Conservation (phyloP, 2,329 filamentous ascomycete species). For the Ilyonectria destructans region DNA sequence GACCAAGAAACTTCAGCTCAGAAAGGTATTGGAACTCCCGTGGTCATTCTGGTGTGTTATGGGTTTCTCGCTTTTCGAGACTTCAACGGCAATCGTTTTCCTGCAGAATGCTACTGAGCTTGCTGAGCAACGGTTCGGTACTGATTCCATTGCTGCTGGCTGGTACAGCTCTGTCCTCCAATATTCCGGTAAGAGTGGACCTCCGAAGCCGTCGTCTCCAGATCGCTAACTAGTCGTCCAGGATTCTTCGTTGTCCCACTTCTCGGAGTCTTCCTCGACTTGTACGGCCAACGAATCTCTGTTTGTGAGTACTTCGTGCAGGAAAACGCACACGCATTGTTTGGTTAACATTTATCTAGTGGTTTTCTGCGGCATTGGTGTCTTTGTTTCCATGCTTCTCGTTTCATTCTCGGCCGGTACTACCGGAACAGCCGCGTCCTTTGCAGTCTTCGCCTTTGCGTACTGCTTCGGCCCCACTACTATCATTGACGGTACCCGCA, state of each 20-base stretch:
- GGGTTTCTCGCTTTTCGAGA: conserved; percentile 71
- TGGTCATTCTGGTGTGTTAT: conserved; percentile 73
- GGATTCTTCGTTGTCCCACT: conserved; percentile 72
- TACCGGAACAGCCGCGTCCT: conserved; percentile 69
- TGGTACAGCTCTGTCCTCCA: conserved; percentile 72
- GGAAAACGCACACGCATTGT: not conserved
- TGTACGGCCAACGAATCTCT: conserved; percentile 67
- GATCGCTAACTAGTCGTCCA: not conserved
- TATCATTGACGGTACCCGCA: conserved; percentile 74
- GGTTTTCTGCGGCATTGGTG: conserved; percentile 66
- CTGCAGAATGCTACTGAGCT: conserved; percentile 73
- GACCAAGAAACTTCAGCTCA: conserved; percentile 69
- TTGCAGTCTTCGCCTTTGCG: conserved; percentile 72
- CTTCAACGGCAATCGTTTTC: conserved; percentile 69
- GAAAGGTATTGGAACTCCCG: conserved; percentile 69
- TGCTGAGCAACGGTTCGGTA: conserved; percentile 71
- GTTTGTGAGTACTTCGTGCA: conserved; percentile 55
- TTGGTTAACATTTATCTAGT: conserved; percentile 33
- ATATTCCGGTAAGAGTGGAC: conserved; percentile 53
- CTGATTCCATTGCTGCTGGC: conserved; percentile 67
- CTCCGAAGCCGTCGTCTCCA: not conserved
- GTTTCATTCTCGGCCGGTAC: conserved; percentile 65
- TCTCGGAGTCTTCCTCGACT: conserved; percentile 69
- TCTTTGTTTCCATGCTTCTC: conserved; percentile 68
- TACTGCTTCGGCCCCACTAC: conserved; percentile 68